Evolutionary conservation across 2,329 filamentous ascomycete genomes (phyloP).

Genomic region (Paraconiothyrium brasiliense): DNA sequence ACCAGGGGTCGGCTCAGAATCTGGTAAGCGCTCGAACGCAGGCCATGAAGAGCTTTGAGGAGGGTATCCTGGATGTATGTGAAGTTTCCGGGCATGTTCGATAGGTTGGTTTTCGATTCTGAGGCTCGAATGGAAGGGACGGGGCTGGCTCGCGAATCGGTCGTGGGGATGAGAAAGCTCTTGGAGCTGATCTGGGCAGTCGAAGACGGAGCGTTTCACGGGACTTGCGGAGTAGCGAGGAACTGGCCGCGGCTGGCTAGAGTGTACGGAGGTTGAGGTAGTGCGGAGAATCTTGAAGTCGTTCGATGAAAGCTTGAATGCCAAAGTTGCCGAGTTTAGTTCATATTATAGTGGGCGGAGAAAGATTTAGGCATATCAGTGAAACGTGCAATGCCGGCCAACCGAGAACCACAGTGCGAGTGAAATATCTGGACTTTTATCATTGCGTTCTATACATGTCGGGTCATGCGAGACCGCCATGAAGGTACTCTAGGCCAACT

Average conservation of each 20-base stretch:
- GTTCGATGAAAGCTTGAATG: no score
- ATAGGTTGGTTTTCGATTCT: no score
- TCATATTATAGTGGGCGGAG: no score
- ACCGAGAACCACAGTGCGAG: not conserved
- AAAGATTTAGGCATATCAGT: no score
- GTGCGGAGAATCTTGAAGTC: not conserved
- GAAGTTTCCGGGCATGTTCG: not conserved
- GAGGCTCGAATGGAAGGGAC: no score
- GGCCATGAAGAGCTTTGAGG: not conserved
- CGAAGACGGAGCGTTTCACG: no score
- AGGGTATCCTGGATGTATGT: not conserved
- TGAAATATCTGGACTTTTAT: not conserved
- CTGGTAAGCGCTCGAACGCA: not conserved
- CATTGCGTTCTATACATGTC: constrained; percentile 18
- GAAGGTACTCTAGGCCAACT: not conserved
- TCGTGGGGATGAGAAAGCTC: no score
- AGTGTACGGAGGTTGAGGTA: not conserved
- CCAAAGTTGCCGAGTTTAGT: no score
- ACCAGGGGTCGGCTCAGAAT: not conserved
- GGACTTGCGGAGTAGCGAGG: not conserved
- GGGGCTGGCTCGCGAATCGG: no score
- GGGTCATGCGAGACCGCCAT: constrained; percentile 3
- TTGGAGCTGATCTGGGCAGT: no score
- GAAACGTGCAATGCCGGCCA: not conserved
- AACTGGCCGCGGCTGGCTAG: not conserved